Evolutionary conservation across 2,329 filamentous ascomycete species (phyloP).

Genomic region (Pseudocercospora macadamiae): DNA sequence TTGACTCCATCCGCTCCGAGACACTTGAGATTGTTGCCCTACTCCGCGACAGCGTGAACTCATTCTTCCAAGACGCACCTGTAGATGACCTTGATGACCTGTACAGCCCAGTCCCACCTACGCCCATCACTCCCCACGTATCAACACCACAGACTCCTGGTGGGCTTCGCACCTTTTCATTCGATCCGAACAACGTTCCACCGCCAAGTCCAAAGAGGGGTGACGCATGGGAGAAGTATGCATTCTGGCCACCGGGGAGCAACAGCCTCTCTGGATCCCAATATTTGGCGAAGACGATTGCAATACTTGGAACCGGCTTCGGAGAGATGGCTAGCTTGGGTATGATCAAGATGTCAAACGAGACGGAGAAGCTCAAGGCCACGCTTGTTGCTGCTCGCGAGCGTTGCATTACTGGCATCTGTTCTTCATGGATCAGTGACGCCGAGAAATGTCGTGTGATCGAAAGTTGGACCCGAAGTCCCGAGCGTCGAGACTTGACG

Average conservation of each 20-base stretch:
- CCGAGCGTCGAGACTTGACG: slow-evolving; percentile 82
- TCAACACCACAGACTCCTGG: slow-evolving; percentile 54
- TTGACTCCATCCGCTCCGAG: slow-evolving; percentile 73
- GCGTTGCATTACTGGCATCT: slow-evolving; percentile 80
- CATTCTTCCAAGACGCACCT: slow-evolving; percentile 85
- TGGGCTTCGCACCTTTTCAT: slow-evolving; percentile 69
- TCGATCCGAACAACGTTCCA: slow-evolving; percentile 77
- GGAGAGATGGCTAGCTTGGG: slow-evolving; percentile 80
- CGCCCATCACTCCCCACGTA: slow-evolving; percentile 67
- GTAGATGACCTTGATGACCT: slow-evolving; percentile 88
- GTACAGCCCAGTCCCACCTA: slow-evolving; percentile 75
- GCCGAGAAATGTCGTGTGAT: slow-evolving; percentile 89
- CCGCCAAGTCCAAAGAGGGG: slow-evolving; percentile 71
- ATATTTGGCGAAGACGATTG: slow-evolving; percentile 80
- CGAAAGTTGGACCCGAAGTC: slow-evolving; percentile 88
- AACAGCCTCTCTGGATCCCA: slow-evolving; percentile 92
- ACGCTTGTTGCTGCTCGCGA: slow-evolving; percentile 81
- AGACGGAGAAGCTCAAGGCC: slow-evolving; percentile 68
- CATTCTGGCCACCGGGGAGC: slow-evolving; percentile 93
- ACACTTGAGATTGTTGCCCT: slow-evolving; percentile 80
- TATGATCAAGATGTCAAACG: slow-evolving; percentile 60
- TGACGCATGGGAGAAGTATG: slow-evolving; percentile 88
- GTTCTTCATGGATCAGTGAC: slow-evolving; percentile 89
- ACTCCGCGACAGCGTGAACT: slow-evolving; percentile 75
- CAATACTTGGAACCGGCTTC: slow-evolving; percentile 81